phyloP scores from a whole-genome alignment of 2,329 filamentous ascomycete species.

The Xylaria sp. region DNA sequence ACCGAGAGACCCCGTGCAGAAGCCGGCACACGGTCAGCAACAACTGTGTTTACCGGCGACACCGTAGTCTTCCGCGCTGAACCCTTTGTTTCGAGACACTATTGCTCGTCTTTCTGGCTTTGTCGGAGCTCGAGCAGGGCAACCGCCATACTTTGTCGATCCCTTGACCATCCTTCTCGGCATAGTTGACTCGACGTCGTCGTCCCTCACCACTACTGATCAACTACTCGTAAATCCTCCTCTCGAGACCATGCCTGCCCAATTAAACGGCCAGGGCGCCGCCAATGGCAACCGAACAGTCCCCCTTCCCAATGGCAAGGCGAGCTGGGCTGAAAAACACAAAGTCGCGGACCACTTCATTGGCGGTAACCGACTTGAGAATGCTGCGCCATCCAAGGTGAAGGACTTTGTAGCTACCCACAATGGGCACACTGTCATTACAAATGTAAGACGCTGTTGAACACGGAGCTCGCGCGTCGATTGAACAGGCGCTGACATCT shows the following conservation, averaged over 20 bases:
- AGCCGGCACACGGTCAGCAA: slow-evolving; percentile 31
- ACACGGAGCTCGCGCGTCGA: not conserved
- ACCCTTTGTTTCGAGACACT: slow-evolving; percentile 27
- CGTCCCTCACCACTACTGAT: slow-evolving; percentile 32
- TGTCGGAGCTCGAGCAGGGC: slow-evolving; percentile 43
- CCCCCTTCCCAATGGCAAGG: slow-evolving; percentile 65
- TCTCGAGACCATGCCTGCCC: slow-evolving; percentile 40
- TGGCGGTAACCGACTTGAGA: slow-evolving; percentile 87
- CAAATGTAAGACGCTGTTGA: slow-evolving; percentile 74
- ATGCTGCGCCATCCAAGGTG: slow-evolving; percentile 83
- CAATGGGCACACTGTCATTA: slow-evolving; percentile 97
- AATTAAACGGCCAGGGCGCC: slow-evolving; percentile 48
- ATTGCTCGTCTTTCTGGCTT: slow-evolving; percentile 41
- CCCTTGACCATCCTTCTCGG: slow-evolving; percentile 42
- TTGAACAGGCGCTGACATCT: slow-evolving; percentile 22
- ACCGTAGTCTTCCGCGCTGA: slow-evolving; percentile 7
- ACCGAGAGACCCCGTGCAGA: slow-evolving; percentile 13
- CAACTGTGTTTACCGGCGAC: slow-evolving; percentile 14
- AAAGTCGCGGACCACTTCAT: slow-evolving; percentile 93
- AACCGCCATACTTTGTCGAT: slow-evolving; percentile 42
- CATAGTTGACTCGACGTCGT: slow-evolving; percentile 35
- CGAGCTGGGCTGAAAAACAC: slow-evolving; percentile 81
- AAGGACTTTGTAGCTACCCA: slow-evolving; percentile 94
- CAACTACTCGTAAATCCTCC: slow-evolving; percentile 23
- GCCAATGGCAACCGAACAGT: slow-evolving; percentile 59